Evolutionary conservation across 768 basidiomycete species (phyloP), one percentile per base, ranked within the genome.

Genomic region (Suillus paluster): DNA sequence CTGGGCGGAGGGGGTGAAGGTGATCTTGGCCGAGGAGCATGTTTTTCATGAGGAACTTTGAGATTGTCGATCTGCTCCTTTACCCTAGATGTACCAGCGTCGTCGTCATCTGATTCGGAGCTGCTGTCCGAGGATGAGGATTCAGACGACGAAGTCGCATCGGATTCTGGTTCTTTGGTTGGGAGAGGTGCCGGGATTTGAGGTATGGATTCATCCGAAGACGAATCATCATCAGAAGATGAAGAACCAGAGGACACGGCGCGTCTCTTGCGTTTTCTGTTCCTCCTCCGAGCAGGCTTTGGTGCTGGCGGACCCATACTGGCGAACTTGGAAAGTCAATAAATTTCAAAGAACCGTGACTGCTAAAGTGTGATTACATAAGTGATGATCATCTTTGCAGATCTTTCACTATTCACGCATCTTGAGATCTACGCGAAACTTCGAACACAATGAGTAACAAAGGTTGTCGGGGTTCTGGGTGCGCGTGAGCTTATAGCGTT

Each of bases 251-350:
- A 75, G 0, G 79, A 83, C 0, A 69, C 76, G 11, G 81, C 76
- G 57, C 83, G 80, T 78, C 84, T 78, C 65, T 86, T 86, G 19
- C 85, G 77, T 68, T 87, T 86, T 63, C 85, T 78, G 38, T 73
- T 79, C 54, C 84, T 73, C 72, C 82, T 85, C 66, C 81, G 77
- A 19, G 80, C 67, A 54, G 36, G 66, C 56, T 78, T 71, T 10
- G 33, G 71, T 62, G 75, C 75, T 61, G 69, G 71, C 42, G 73
- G 67, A 15, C 75, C 67, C 73, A 72, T 56, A 69, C 48, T 63
- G 52, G 34, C 38, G 30, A 33, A 33, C 30, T 48, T 25, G 21
- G 21, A 53, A 14, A 15, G 15, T 39, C 23, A 39, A 55, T 55
- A 39, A 55, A 39, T 39, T 39, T 39, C 36, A 36, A n/a, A n/a